Conservation (phyloP, 129 eudicot genomes). For the Helianthus tuberosus region DNA sequence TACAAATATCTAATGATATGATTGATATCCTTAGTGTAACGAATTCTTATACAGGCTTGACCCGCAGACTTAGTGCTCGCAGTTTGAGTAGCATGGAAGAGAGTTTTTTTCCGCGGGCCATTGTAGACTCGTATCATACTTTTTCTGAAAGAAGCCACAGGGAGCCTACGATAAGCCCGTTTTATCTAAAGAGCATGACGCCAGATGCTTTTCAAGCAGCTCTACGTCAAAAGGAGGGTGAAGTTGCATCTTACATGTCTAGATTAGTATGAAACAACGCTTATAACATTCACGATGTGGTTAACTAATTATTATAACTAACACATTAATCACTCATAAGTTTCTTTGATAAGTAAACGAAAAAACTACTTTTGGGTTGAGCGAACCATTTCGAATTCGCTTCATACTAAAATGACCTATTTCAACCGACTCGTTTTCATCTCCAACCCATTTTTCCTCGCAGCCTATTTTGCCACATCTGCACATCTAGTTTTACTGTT, state of each 20-base stretch:
- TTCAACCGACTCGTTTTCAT: too few relatives aligned
- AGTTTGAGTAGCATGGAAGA: constrained; percentile 85
- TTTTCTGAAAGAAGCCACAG: constrained; percentile 58
- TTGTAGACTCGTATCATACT: constrained; percentile 65
- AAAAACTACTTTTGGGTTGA: too few relatives aligned
- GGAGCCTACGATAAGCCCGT: constrained; percentile 56
- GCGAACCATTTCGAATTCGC: too few relatives aligned
- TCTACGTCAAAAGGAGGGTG: constrained; percentile 96
- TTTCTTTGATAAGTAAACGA: too few relatives aligned
- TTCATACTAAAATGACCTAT: too few relatives aligned
- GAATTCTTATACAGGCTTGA: constrained; percentile 57
- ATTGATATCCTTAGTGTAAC: not conserved
- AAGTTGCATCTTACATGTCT: constrained; percentile 82
- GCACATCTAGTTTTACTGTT: not conserved
- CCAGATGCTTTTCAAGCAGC: constrained; percentile 77
- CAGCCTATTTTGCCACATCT: too few relatives aligned
- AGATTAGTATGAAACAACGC: constrained; percentile 62
- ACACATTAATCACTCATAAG: too few relatives aligned
- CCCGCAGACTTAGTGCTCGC: constrained; percentile 79
- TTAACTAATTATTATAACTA: too few relatives aligned
- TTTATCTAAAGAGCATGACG: constrained; percentile 71
- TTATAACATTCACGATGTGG: not conserved
- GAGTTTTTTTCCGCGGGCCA: constrained; percentile 77
- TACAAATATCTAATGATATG: not conserved
- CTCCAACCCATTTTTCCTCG: too few relatives aligned